Evolutionary conservation across 805 yeast genomes (phyloP).

Genomic region (Scheffersomyces amazonensis): DNA sequence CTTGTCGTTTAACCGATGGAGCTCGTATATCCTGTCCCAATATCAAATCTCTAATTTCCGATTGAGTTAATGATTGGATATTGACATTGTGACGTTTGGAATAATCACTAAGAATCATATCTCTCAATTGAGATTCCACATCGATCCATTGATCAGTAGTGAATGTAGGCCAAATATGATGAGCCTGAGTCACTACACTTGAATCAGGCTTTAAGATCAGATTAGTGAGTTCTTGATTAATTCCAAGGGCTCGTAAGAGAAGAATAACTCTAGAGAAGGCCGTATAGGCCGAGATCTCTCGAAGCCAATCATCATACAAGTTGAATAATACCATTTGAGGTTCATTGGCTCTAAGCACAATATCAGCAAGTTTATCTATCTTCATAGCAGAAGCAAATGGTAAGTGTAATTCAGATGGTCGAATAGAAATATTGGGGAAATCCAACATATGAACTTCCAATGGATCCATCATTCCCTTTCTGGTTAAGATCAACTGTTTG

Average conservation of each 20-base stretch:
- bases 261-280: constrained; percentile 88
- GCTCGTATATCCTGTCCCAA: constrained; percentile 92
- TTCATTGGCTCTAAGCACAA: constrained; percentile 83
- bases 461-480: constrained; percentile 92
- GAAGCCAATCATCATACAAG: constrained; percentile 92
- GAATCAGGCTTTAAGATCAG: constrained; percentile 74
- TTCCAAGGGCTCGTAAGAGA: constrained; percentile 76
- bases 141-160: constrained; percentile 88
- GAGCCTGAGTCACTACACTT: constrained; percentile 62
- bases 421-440: constrained; percentile 85
- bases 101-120: constrained; percentile 80
- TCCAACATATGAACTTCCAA: constrained; percentile 95
- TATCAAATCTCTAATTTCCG: constrained; percentile 90
- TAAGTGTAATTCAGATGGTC: constrained; percentile 83
- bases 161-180: constrained; percentile 93
- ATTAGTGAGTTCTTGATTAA: constrained; percentile 74
- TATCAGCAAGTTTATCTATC: constrained; percentile 73
- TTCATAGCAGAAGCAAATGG: constrained; percentile 88
- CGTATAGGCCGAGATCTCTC: constrained; percentile 78
- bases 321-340: constrained; percentile 91
- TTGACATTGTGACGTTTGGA: constrained; percentile 83
- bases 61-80: constrained; percentile 82
- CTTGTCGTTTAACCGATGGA: constrained; percentile 84
- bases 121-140: constrained; percentile 84
- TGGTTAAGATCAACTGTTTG: constrained; percentile 81